These are phyloP conservation scores for Nemania sp. DNA, from an alignment of 2,329 filamentous ascomycete species.

Conservation along the genomic window DNA sequence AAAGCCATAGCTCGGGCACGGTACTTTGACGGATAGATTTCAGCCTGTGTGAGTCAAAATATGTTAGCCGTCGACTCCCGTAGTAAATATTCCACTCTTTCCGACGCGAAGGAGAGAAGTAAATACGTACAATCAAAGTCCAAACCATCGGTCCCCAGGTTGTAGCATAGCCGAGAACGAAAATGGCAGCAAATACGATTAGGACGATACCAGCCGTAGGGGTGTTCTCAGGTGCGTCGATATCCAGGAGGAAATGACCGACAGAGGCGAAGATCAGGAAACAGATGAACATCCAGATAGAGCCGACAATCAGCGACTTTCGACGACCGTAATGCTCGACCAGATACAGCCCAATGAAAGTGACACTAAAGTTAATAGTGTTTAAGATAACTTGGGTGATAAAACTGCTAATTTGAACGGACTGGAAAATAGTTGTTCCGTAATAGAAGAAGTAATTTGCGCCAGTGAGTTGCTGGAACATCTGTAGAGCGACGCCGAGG, in stretches of 20 bases:
- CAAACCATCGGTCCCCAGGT: constrained; percentile 70
- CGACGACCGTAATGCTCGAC: constrained; percentile 69
- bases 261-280: constrained; percentile 62
- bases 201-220: constrained; percentile 58
- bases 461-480: constrained; percentile 69
- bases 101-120: background rate
- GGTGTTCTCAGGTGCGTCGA: constrained; percentile 40
- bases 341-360: constrained; percentile 70
- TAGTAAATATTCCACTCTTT: background rate
- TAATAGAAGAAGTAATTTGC: constrained; percentile 72
- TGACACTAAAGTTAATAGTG: constrained; percentile 68
- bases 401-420: constrained; percentile 59
- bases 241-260: constrained; percentile 52
- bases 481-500: constrained; percentile 63
- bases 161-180: constrained; percentile 67
- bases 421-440: constrained; percentile 54
- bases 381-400: constrained; percentile 69
- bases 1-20: constrained; percentile 63
- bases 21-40: constrained; percentile 67
- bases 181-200: constrained; percentile 66
- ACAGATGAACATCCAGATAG: constrained; percentile 62
- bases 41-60: constrained; percentile 43
- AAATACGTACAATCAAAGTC: constrained; percentile 52
- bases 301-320: constrained; percentile 64
- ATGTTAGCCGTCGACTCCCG: background rate